Base-by-base conservation (phyloP, 345 rosid genomes). In the Nephelium lappaceum region DNA sequence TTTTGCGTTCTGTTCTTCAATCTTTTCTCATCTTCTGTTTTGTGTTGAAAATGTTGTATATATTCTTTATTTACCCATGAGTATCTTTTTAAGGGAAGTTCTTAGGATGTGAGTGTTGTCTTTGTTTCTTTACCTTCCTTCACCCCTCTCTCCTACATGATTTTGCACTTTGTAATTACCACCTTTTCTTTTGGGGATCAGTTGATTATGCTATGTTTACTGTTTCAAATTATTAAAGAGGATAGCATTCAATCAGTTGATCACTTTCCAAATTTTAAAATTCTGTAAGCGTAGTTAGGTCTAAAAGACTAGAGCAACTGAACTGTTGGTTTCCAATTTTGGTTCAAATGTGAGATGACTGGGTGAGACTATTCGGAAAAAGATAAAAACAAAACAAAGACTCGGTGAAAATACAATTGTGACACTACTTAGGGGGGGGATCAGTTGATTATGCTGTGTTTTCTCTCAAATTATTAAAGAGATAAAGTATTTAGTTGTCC, bases 61-160 rank as follows among this genome's bases (percentile, higher is more conserved):
- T 45, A 45, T 45, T 5, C 51, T 11, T 0, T 73, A 38, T 60
- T 58, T 36, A 11, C 12, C 55, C 53, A 38, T 58, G 67, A 18
- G 49, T 19, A n/a, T 38, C 31, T 21, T 73, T 19, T 14, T 19
- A 51, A 53, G 64, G 55, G 75, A 31, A 57, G 36, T 5, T 57
- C 64, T 53, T 36, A 57, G 62, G 65, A 72, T 72, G 64, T 21
- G 51, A 73, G 39, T 58, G 23, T 58, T 57, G 53, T 16, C 66
- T 57, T 36, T 72, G 66, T 47, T 19, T 57, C 31, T 11, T 11
- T 57, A 41, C 11, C 24, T 63, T 63, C 16, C 67, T 1, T 23
- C 67, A 24, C 41, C 19, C 31, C 18, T 25, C 16, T 25, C 41
- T 27, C 68, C 8, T 25, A 10, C 68, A 7, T 64, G 64, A 60